Evolutionary conservation across 2,329 filamentous ascomycete species (phyloP), one percentile per base, ranked within the genome.

Genomic region (Huntiella bhutanensis): DNA sequence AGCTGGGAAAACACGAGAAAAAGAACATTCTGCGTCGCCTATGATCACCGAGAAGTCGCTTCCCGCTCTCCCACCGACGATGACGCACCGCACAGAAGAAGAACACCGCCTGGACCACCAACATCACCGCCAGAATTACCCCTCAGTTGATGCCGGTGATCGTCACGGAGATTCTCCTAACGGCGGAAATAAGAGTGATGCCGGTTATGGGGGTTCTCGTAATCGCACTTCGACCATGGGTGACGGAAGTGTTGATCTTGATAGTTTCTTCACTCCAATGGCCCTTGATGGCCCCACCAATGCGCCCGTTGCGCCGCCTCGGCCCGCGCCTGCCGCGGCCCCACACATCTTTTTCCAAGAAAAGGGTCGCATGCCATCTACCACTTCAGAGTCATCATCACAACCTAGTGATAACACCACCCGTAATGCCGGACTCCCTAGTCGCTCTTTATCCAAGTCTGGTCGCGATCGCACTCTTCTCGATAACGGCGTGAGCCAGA

Each of bases 321-420:
- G 56, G 56, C 62, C 12, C 52, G 60, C 3, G 67, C 73, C 44
- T 70, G 69, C 1, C 64, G 66, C 47, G 59, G 86, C 83, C 12
- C 84, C 86, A n/a, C 86, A 94, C 56, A 93, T 93, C 55, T 82
- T 85, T 16, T 92, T 86, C 58, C 85, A 93, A 59, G 84, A 93
- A 55, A 91, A 87, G 60, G 75, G 75, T 2, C 73, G 82, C 39
- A 70, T 75, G 50, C 62, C 69, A 4, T 50, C 48, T 4, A 32
- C 16, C 2, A 33, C 45, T 12, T 50, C 44, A 13, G 48, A 50
- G 28, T 40, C 47, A n/a, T 46, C 43, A 8, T 45, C 46, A 19
- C 46, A 45, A 35, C 46, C 28, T 10, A 13, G 39, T 41, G 43
- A 45, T 5, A 46, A 46, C 28, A 43, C 19, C 16, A 34, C 47